These are phyloP conservation scores for Erodium trifolium DNA, from an alignment of 441 rosid genomes.

Conservation along the genomic window DNA sequence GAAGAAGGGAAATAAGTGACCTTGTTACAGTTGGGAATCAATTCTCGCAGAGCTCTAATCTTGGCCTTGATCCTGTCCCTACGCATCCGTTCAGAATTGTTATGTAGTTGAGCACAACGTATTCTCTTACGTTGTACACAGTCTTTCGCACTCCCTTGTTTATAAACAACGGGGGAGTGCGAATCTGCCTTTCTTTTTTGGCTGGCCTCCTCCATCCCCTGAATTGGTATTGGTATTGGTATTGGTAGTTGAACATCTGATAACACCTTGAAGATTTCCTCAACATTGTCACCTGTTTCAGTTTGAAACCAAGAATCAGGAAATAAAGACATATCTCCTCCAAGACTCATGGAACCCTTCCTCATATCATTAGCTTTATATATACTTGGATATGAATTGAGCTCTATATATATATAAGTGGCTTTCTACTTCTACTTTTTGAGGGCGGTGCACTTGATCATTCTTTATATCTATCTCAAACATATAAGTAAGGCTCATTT, in stretches of 20 bases:
- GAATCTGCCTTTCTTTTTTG: background rate
- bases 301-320: slow-evolving; percentile 9
- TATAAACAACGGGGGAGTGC: no score
- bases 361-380: slow-evolving; percentile 7
- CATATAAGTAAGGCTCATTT: background rate
- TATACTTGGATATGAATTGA: background rate
- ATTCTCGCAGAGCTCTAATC: background rate
- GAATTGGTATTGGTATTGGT: background rate
- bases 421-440: background rate
- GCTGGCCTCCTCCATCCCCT: background rate
- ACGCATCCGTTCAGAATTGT: background rate
- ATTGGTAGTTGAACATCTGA: background rate
- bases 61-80: background rate
- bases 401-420: background rate
- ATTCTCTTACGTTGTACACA: background rate
- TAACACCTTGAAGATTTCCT: slow-evolving; percentile 1
- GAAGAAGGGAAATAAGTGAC: no score
- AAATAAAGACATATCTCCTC: background rate
- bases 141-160: background rate
- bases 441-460: slow-evolving; percentile 7
- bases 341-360: background rate
- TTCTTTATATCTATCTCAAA: background rate
- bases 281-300: background rate
- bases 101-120: background rate
- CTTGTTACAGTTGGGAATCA: slow-evolving; percentile 3